A percentile compares a stretch with the other conserved stretches of the same genome.
Conservation (phyloP, 306 rosid genomes). For the Prunus fruticosa region DNA sequence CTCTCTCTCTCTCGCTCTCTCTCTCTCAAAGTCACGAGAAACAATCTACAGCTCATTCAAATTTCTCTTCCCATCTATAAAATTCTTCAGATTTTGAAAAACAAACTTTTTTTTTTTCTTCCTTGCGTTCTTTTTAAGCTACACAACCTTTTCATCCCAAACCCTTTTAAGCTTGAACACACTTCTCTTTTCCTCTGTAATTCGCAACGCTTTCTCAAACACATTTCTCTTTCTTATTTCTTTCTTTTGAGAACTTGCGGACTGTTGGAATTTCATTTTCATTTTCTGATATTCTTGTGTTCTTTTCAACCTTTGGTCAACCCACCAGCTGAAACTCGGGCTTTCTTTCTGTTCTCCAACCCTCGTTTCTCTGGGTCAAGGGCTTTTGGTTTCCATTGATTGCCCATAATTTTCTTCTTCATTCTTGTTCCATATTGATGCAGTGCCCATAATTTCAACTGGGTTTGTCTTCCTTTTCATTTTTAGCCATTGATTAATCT, state of each 20-base stretch:
- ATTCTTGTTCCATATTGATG: background rate
- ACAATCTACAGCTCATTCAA: background rate
- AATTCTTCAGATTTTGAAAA: background rate
- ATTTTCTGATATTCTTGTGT: background rate
- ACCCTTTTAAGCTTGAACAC: background rate
- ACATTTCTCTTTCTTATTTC: background rate
- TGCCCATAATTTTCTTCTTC: conserved; percentile 26
- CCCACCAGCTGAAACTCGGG: conserved; percentile 18
- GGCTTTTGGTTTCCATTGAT: background rate
- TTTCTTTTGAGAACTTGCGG: no score
- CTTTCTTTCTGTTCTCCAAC: conserved; percentile 5
- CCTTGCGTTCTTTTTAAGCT: background rate
- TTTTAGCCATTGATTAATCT: background rate
- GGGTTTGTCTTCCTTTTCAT: conserved; percentile 23
- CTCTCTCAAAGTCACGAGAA: background rate
- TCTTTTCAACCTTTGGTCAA: conserved; percentile 12
- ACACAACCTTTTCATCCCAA: background rate
- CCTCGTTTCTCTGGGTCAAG: conserved; percentile 12
- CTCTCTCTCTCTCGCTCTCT: background rate
- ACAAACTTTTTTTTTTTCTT: background rate
- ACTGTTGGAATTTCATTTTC: background rate
- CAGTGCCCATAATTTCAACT: conserved; percentile 1
- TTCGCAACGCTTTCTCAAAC: background rate
- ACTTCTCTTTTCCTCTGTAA: background rate
- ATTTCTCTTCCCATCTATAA: background rate